A percentile compares a stretch with the other conserved stretches of the same genome.
phyloP scores from a whole-genome alignment of 345 rosid species.

The Heritiera fomes region DNA sequence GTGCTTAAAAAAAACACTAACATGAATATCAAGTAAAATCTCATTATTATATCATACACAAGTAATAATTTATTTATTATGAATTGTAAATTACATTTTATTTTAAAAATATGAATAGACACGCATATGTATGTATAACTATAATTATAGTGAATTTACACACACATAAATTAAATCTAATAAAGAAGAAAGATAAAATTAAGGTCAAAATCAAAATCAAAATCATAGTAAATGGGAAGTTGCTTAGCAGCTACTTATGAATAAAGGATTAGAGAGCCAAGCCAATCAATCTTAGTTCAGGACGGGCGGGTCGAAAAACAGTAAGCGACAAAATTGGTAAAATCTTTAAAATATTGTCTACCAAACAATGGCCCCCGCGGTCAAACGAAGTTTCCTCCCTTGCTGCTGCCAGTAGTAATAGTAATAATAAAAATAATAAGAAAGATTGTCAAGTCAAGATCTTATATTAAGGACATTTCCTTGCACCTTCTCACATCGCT shows the following conservation, averaged over 20 bases:
- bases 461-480: conserved; percentile 24
- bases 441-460: conserved; percentile 13
- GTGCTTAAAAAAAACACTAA: no score
- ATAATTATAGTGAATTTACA: no score
- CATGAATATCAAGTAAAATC: no score
- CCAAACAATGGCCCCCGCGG: background rate
- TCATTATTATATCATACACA: no score
- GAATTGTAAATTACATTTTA: no score
- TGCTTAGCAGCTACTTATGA: background rate
- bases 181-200: no score
- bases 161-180: no score
- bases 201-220: background rate
- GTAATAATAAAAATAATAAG: no score
- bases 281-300: background rate
- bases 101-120: no score
- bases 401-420: background rate
- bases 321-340: background rate
- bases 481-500: conserved; percentile 26
- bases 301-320: background rate
- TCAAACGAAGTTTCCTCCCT: conserved; percentile 6
- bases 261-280: background rate
- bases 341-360: background rate
- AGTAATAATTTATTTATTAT: no score
- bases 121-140: no score
- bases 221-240: background rate